phyloP scores from a whole-genome alignment of 768 basidiomycete genomes.

The Suillus alpinus region DNA sequence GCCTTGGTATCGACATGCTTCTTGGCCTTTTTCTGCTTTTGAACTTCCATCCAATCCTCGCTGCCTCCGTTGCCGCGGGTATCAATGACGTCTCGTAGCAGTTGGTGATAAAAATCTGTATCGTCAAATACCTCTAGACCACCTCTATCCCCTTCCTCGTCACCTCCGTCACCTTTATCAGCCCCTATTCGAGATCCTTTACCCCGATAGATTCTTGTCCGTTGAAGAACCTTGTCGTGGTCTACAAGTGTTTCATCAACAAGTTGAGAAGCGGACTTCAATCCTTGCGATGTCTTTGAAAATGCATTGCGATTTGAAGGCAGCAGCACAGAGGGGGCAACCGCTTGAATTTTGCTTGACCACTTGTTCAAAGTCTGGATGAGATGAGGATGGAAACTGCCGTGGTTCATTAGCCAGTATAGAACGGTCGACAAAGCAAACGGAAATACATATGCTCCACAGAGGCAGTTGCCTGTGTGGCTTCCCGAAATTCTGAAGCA shows the following conservation, averaged over 20 bases:
- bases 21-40: slow-evolving; percentile 71
- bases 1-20: slow-evolving; percentile 95
- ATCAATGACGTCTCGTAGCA: slow-evolving; percentile 90
- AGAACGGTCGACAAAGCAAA: neutral
- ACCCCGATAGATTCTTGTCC: slow-evolving; percentile 58
- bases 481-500: slow-evolving; percentile 36
- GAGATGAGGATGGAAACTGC: slow-evolving; percentile 65
- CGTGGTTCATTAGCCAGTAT: slow-evolving; percentile 6
- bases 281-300: slow-evolving; percentile 50
- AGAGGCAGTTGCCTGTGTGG: slow-evolving; percentile 38
- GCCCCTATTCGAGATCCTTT: slow-evolving; percentile 46
- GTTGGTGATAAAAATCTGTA: slow-evolving; percentile 89
- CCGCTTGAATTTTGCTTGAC: slow-evolving; percentile 94
- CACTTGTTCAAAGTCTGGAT: slow-evolving; percentile 86
- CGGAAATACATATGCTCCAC: slow-evolving; percentile 54
- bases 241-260: slow-evolving; percentile 73
- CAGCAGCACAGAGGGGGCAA: slow-evolving; percentile 73
- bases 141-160: slow-evolving; percentile 33
- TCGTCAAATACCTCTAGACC: slow-evolving; percentile 73
- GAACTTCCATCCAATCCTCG: slow-evolving; percentile 62
- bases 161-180: slow-evolving; percentile 30
- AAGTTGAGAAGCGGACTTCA: slow-evolving; percentile 68
- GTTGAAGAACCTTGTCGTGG: slow-evolving; percentile 53
- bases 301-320: slow-evolving; percentile 73
- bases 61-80: slow-evolving; percentile 44